phyloP scores from a whole-genome alignment of 2,329 filamentous ascomycete genomes.

The Claviceps paspali region DNA sequence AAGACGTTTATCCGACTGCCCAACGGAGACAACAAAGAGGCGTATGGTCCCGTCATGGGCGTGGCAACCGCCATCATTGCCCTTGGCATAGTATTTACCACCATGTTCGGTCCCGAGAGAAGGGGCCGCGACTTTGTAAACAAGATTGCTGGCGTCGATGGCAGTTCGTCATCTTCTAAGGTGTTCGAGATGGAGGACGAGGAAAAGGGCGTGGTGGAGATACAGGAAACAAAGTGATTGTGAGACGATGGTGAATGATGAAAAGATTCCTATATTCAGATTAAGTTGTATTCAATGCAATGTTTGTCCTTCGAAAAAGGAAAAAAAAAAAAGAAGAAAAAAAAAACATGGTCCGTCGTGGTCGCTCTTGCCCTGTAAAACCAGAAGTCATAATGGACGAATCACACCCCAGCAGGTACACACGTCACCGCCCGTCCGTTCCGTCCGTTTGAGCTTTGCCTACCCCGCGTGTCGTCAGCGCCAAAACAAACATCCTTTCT shows the following conservation, averaged over 20 bases:
- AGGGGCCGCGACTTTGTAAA: conserved; percentile 55
- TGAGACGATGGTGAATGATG: neutral
- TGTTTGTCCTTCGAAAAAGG: too few relatives aligned
- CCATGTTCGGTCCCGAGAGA: conserved; percentile 59
- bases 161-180: conserved; percentile 12
- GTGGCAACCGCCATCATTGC: conserved; percentile 65
- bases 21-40: conserved; percentile 43
- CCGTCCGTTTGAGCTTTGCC: too few relatives aligned
- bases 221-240: conserved; percentile 3
- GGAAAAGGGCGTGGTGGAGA: conserved; percentile 14
- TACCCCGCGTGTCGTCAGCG: too few relatives aligned
- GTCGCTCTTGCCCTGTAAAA: too few relatives aligned
- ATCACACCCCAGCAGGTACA: too few relatives aligned
- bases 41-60: conserved; percentile 63
- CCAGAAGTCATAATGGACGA: too few relatives aligned
- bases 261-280: neutral
- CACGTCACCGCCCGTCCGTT: too few relatives aligned
- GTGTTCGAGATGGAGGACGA: conserved; percentile 16
- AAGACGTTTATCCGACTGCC: conserved; percentile 36
- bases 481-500: neutral
- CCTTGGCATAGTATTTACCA: conserved; percentile 50
- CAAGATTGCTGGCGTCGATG: conserved; percentile 25
- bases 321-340: too few relatives aligned
- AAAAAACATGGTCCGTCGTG: too few relatives aligned
- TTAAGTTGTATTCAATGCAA: too few relatives aligned